These are phyloP conservation scores for Diutina neorugosa DNA, from an alignment of 1,139 yeast species.

Conservation along the genomic window DNA sequence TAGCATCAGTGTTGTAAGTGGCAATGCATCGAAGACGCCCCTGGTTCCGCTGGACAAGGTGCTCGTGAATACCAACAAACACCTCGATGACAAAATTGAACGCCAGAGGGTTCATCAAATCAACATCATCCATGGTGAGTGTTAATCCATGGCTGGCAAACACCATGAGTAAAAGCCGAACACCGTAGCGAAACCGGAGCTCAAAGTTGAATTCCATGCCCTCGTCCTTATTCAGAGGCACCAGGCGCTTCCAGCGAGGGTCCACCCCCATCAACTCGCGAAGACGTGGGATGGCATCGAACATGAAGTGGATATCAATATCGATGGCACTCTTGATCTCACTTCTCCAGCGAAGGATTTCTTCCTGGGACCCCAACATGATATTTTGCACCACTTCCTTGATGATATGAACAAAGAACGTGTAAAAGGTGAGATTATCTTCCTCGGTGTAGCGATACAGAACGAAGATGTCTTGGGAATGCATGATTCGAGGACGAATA, in stretches of 20 bases:
- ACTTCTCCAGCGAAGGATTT: slow-evolving; percentile 32
- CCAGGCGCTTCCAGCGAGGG: not conserved
- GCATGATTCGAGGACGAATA: slow-evolving; percentile 12
- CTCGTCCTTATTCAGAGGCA: slow-evolving; percentile 5
- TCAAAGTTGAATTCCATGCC: slow-evolving; percentile 21
- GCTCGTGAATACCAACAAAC: slow-evolving; percentile 8
- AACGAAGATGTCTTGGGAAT: not conserved
- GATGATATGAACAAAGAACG: not conserved
- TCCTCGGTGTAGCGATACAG: not conserved
- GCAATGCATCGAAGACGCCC: not conserved
- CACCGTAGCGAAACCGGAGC: slow-evolving; percentile 28
- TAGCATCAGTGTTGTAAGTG: not conserved
- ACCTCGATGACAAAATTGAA: slow-evolving; percentile 20
- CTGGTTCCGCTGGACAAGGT: not conserved
- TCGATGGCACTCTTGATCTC: slow-evolving; percentile 27
- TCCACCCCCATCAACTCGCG: slow-evolving; percentile 26
- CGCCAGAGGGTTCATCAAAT: slow-evolving; percentile 27
- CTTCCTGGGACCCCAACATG: slow-evolving; percentile 9
- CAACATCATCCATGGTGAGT: slow-evolving; percentile 36
- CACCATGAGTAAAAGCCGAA: slow-evolving; percentile 30
- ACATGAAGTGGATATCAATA: slow-evolving; percentile 31
- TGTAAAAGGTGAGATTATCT: not conserved
- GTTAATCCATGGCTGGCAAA: slow-evolving; percentile 34
- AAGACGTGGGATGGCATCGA: slow-evolving; percentile 34
- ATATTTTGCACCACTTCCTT: not conserved